A percentile compares a stretch with the other conserved stretches of the same genome.
Conservation (phyloP, 2,329 filamentous ascomycete genomes). For the Paramyrothecium sp. region DNA sequence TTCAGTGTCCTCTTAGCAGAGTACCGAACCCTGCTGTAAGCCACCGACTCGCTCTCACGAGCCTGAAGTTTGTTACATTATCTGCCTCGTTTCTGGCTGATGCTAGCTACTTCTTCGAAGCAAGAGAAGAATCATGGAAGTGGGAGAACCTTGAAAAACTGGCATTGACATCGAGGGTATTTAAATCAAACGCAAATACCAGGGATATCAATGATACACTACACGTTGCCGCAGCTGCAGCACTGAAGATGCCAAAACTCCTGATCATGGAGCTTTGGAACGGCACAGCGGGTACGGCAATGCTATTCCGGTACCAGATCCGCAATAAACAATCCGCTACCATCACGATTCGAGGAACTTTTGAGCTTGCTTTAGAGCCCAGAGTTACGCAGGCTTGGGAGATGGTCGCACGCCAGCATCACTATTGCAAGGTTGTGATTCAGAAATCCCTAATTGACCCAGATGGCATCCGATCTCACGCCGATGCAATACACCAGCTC, state of each 20-base stretch:
- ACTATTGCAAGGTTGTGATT: constrained; percentile 10
- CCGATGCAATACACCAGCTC: constrained; percentile 20
- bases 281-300: constrained; percentile 19
- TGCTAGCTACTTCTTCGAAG: constrained; percentile 27
- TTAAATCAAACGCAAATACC: constrained; percentile 15
- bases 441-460: constrained; percentile 14
- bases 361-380: constrained; percentile 11
- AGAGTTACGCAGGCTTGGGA: constrained; percentile 20
- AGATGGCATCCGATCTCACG: constrained; percentile 13
- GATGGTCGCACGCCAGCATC: constrained; percentile 14
- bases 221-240: constrained; percentile 19
- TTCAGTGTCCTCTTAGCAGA: constrained; percentile 12
- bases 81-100: constrained; percentile 30
- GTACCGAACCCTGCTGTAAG: constrained; percentile 19
- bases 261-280: constrained; percentile 31
- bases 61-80: constrained; percentile 23
- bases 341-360: constrained; percentile 21
- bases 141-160: constrained; percentile 29
- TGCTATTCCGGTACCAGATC: constrained; percentile 21
- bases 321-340: constrained; percentile 12
- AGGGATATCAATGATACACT: constrained; percentile 22
- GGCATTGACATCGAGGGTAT: constrained; percentile 26
- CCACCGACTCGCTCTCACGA: constrained; percentile 24
- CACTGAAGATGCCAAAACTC: constrained; percentile 25
- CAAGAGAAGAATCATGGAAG: constrained; percentile 16